Evolutionary conservation across 1,139 yeast genomes (phyloP).

Genomic region (Saccharomyces hybrid): DNA sequence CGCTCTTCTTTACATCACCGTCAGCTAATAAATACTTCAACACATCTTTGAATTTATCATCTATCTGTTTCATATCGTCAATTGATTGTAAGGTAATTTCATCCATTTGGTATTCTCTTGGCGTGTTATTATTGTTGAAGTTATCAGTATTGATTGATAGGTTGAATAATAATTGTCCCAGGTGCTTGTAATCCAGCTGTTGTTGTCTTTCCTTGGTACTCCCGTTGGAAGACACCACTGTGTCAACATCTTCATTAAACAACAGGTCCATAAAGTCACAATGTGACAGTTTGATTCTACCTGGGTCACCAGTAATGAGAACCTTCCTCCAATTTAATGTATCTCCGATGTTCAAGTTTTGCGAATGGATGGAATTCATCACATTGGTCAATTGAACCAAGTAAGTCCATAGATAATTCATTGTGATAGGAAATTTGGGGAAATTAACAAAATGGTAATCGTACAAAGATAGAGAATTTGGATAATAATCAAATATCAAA

Average conservation of each 20-base stretch:
- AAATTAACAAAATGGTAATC: conserved; percentile 45
- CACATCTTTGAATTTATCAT: conserved; percentile 32
- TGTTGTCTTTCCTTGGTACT: conserved; percentile 35
- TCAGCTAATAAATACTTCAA: conserved; percentile 33
- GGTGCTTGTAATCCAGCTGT: conserved; percentile 44
- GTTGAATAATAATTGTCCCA: conserved; percentile 55
- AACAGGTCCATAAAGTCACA: conserved; percentile 52
- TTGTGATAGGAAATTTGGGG: conserved; percentile 45
- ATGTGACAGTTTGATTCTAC: conserved; percentile 62
- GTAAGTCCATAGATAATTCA: conserved; percentile 66
- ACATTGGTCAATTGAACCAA: conserved; percentile 69
- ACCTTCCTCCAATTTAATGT: conserved; percentile 59
- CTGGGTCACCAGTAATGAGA: conserved; percentile 58
- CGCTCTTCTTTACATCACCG: conserved; percentile 27
- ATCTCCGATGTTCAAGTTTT: conserved; percentile 55
- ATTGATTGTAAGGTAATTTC: conserved; percentile 8
- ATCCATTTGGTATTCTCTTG: conserved; percentile 9
- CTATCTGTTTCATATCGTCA: conserved; percentile 26
- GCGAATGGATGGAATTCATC: conserved; percentile 52
- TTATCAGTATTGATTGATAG: conserved; percentile 44
- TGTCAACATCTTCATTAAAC: conserved; percentile 25
- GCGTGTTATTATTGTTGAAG: conserved; percentile 10
- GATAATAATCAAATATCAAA: conserved; percentile 62
- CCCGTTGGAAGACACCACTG: background rate
- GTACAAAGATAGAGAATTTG: conserved; percentile 51